Evolutionary conservation across 2,329 filamentous ascomycete genomes (phyloP).

Genomic region (Aspergillus flavus): DNA sequence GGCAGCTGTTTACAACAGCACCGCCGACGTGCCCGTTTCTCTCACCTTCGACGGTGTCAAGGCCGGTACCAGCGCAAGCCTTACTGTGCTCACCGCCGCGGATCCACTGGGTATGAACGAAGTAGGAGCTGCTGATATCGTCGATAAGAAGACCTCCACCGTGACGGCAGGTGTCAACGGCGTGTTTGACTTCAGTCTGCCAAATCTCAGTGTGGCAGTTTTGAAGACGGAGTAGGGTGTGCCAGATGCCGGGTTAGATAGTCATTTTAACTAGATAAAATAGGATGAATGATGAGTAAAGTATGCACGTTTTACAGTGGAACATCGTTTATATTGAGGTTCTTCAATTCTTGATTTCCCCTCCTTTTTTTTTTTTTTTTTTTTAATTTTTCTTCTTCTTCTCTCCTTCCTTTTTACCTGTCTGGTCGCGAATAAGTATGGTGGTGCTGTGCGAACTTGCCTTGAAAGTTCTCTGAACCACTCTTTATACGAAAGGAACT

Average conservation of each 20-base stretch:
- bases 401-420: no score
- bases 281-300: not conserved
- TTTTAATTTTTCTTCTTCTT: no score
- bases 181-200: slow-evolving; percentile 30
- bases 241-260: not conserved
- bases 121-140: slow-evolving; percentile 26
- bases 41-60: slow-evolving; percentile 40
- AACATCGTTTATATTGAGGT: not conserved
- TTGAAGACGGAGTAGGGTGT: slow-evolving; percentile 22
- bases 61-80: slow-evolving; percentile 33
- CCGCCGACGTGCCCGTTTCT: slow-evolving; percentile 37
- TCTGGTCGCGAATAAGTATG: no score
- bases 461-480: no score
- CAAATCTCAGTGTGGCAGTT: slow-evolving; percentile 32
- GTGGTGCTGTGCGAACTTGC: no score
- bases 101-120: slow-evolving; percentile 36
- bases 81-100: slow-evolving; percentile 48
- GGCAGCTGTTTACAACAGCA: slow-evolving; percentile 53
- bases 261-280: not conserved
- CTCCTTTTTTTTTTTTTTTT: not conserved
- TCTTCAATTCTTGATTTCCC: not conserved
- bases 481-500: no score
- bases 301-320: not conserved
- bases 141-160: slow-evolving; percentile 21
- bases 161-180: slow-evolving; percentile 28